Percentiles rank a stretch among this genome's conserved stretches.
These are phyloP conservation scores for Cytospora paraplurivora DNA, from an alignment of 2,329 filamentous ascomycete genomes.

Conservation along the genomic window DNA sequence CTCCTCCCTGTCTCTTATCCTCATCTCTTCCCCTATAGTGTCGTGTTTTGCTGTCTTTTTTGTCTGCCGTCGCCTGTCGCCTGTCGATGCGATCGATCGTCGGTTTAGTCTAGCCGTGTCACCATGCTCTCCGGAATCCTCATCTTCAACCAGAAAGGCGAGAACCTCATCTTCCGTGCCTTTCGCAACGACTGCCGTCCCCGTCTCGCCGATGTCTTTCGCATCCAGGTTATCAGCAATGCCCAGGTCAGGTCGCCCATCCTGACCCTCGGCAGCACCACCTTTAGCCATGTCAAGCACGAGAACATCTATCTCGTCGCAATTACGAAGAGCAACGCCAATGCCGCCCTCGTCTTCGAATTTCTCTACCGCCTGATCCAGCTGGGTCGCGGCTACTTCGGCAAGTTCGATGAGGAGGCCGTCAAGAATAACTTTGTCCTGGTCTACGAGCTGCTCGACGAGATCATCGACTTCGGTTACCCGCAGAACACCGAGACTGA, in stretches of 20 bases:
- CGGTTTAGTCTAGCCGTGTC: background rate
- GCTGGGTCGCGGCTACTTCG: constrained; percentile 94
- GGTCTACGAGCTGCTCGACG: constrained; percentile 95
- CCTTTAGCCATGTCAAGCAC: constrained; percentile 99
- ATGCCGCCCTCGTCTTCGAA: constrained; percentile 96
- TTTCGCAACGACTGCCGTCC: constrained; percentile 99
- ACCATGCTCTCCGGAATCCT: constrained; percentile 93
- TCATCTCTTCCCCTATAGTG: background rate
- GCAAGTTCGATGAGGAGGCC: constrained; percentile 98
- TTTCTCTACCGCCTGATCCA: constrained; percentile 92
- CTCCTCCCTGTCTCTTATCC: background rate
- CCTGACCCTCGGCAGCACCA: constrained; percentile 93
- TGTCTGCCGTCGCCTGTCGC: background rate
- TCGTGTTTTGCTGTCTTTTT: background rate
- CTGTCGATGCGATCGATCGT: background rate
- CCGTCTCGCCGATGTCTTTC: constrained; percentile 96
- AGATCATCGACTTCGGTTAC: constrained; percentile 98
- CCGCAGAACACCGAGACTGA: constrained; percentile 99
- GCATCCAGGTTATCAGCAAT: constrained; percentile 99
- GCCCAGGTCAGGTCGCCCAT: constrained; percentile 97
- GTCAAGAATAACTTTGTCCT: constrained; percentile 99
- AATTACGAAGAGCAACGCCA: constrained; percentile 98
- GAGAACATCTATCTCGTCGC: constrained; percentile 99
- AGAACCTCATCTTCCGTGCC: constrained; percentile 98
- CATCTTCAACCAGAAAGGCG: constrained; percentile 99